Evolutionary conservation across 345 rosid genomes (phyloP).

Genomic region (Eucalyptus coolabah): DNA sequence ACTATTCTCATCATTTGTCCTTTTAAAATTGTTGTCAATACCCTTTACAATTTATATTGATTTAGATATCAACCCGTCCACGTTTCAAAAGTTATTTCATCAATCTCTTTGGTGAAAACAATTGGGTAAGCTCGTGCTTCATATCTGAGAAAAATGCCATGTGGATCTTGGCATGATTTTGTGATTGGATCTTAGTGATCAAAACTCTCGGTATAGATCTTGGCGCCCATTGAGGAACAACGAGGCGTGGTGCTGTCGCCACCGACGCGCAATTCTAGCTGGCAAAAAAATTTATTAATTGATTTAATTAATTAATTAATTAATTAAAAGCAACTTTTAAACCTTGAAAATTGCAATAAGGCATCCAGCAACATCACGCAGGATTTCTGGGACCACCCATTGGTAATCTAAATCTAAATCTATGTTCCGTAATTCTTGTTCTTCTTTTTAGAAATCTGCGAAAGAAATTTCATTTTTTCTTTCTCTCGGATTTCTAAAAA

Average conservation of each 20-base stretch:
- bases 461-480: neutral
- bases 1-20: rapidly evolving
- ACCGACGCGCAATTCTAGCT: neutral
- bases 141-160: neutral
- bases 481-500: neutral
- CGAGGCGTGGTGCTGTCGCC: neutral
- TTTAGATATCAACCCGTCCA: neutral
- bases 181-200: neutral
- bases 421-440: neutral
- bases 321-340: neutral
- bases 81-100: neutral
- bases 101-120: neutral
- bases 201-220: neutral
- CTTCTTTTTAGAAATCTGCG: neutral
- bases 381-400: neutral
- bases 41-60: neutral
- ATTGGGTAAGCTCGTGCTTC: neutral
- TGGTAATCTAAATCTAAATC: neutral
- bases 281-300: neutral
- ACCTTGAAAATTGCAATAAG: neutral
- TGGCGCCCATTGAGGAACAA: neutral
- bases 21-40: neutral
- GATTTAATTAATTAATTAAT: neutral
- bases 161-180: neutral
- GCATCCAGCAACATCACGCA: neutral